phyloP scores from a whole-genome alignment of 306 rosid genomes.

The Trifolium repens region DNA sequence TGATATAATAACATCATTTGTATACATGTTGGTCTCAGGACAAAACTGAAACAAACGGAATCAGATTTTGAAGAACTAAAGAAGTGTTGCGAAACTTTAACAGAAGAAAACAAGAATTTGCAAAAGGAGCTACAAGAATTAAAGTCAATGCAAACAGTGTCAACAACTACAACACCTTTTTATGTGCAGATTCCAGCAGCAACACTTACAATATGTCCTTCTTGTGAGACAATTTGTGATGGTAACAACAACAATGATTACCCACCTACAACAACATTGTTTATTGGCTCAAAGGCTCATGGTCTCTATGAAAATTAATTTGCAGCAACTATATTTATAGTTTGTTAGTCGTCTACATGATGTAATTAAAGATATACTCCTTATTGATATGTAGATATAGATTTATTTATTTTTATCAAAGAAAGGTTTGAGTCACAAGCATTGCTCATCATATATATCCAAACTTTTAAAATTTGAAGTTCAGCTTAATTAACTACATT shows the following conservation, averaged over 20 bases:
- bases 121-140: conserved; percentile 78
- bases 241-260: conserved; percentile 28
- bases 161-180: conserved; percentile 47
- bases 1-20: background rate
- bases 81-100: conserved; percentile 68
- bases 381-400: too few species aligned
- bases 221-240: conserved; percentile 65
- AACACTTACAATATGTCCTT: conserved; percentile 75
- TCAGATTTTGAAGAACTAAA: conserved; percentile 70
- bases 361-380: background rate
- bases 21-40: conserved; percentile 47
- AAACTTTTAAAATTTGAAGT: too few species aligned
- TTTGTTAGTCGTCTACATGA: background rate
- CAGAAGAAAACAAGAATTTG: conserved; percentile 75
- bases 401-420: too few species aligned
- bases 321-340: background rate
- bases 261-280: conserved; percentile 38
- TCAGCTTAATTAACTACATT: too few species aligned
- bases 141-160: conserved; percentile 50
- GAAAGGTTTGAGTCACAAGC: too few species aligned
- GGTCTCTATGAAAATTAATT: conserved; percentile 35
- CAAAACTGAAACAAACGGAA: conserved; percentile 90
- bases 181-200: conserved; percentile 75
- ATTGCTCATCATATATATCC: too few species aligned
- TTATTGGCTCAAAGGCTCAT: conserved; percentile 47